Evolutionary conservation across 2,329 filamentous ascomycete species (phyloP).

Genomic region (Sarocladium brachiariae): DNA sequence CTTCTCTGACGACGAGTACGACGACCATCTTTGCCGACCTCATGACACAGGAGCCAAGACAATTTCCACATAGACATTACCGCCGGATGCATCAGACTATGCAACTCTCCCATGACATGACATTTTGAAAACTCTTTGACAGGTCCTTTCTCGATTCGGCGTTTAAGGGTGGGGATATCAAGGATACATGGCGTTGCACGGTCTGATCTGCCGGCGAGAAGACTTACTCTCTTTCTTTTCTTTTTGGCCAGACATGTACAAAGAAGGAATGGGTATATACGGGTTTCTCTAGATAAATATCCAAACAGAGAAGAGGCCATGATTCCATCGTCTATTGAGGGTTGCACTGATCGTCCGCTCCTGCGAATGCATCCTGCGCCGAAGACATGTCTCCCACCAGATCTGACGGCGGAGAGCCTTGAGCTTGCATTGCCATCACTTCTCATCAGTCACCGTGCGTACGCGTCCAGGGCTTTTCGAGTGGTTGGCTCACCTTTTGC

Average conservation of each 20-base stretch:
- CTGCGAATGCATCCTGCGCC: conserved; percentile 63
- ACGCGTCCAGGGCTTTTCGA: neutral
- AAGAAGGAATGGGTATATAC: conserved; percentile 20
- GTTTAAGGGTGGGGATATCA: conserved; percentile 2
- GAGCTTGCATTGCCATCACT: conserved; percentile 87
- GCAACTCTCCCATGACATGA: conserved; percentile 23
- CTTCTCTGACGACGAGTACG: conserved; percentile 53
- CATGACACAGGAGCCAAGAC: conserved; percentile 23
- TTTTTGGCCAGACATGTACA: conserved; percentile 16
- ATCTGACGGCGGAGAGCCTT: conserved; percentile 83
- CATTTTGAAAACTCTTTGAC: conserved; percentile 17
- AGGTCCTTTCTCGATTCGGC: neutral
- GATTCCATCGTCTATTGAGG: conserved; percentile 42
- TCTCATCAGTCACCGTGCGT: neutral
- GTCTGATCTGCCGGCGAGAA: conserved; percentile 4
- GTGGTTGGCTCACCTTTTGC: conserved; percentile 72
- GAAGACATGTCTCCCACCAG: conserved; percentile 85
- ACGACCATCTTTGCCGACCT: conserved; percentile 49
- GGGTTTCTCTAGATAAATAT: conserved; percentile 16
- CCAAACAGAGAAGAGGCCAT: conserved; percentile 13
- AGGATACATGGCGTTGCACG: conserved; percentile 8
- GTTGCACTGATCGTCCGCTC: conserved; percentile 55
- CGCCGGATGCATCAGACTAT: conserved; percentile 21
- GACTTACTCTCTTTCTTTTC: conserved; percentile 19
- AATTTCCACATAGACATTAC: no score